Conservation (phyloP, 2,329 filamentous ascomycete genomes). For the Corynespora cassiicola region DNA sequence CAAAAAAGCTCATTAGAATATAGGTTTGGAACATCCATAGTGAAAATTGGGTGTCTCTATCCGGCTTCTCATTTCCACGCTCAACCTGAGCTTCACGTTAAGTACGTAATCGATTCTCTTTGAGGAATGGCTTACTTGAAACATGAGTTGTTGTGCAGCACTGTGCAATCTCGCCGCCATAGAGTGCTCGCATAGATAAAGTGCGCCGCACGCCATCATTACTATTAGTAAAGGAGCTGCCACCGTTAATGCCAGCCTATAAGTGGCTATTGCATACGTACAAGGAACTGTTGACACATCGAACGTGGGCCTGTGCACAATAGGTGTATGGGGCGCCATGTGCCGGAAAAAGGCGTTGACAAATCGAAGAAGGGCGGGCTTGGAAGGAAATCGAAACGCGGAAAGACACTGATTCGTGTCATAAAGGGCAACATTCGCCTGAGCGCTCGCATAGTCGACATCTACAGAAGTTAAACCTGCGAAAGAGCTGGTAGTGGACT, state of each 20-base stretch:
- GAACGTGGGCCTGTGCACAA: constrained; percentile 3
- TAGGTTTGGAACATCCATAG: constrained; percentile 7
- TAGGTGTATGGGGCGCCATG: constrained; percentile 4
- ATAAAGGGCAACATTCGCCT: neutral
- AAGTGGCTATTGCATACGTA: constrained; percentile 1
- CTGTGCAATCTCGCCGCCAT: constrained; percentile 1
- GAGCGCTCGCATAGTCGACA: neutral
- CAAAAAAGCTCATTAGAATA: constrained; percentile 6
- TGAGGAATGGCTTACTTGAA: neutral
- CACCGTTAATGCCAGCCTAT: too few relatives aligned
- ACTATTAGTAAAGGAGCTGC: constrained; percentile 4
- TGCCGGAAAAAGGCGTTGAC: constrained; percentile 1
- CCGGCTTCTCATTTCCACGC: too few relatives aligned
- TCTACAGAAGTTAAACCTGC: neutral
- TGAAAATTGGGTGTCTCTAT: neutral
- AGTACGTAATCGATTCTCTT: too few relatives aligned
- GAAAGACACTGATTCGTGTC: neutral
- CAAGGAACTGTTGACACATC: neutral
- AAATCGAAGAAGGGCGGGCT: neutral
- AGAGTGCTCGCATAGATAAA: constrained; percentile 3
- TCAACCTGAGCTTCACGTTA: too few relatives aligned
- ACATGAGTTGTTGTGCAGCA: constrained; percentile 5
- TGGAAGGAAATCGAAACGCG: constrained; percentile 2
- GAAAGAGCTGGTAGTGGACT: neutral
- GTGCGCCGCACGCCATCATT: constrained; percentile 7